These are phyloP conservation scores for Meyerozyma guilliermondii DNA, from an alignment of 1,139 yeast species.

Conservation along the genomic window DNA sequence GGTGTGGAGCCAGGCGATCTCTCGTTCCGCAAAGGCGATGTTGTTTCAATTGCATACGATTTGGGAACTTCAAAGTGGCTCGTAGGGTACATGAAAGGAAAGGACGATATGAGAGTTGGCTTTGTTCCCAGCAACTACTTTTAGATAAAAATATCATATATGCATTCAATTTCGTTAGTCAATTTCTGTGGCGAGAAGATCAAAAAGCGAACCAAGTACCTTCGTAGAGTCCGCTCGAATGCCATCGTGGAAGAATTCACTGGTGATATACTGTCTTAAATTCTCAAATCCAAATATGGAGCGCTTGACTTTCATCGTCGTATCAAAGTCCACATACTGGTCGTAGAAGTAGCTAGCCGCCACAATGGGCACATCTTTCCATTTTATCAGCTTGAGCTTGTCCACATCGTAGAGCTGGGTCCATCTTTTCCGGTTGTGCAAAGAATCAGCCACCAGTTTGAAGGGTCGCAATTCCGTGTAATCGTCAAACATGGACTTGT, in stretches of 20 bases:
- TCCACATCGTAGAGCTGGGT: slow-evolving; percentile 33
- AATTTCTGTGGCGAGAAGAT: slow-evolving; percentile 37
- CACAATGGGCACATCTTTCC: slow-evolving; percentile 42
- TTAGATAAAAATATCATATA: background rate
- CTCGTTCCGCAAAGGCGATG: slow-evolving; percentile 32
- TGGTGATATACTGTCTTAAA: slow-evolving; percentile 40
- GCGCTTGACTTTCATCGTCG: slow-evolving; percentile 30
- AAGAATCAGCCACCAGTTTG: slow-evolving; percentile 33
- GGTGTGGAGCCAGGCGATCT: slow-evolving; percentile 39
- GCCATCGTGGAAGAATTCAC: slow-evolving; percentile 52
- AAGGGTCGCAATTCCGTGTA: slow-evolving; percentile 38
- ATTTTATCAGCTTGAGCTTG: slow-evolving; percentile 21
- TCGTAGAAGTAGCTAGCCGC: slow-evolving; percentile 49
- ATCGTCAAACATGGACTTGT: slow-evolving; percentile 45
- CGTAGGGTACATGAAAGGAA: slow-evolving; percentile 20
- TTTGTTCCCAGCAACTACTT: slow-evolving; percentile 37
- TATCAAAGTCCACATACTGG: slow-evolving; percentile 49
- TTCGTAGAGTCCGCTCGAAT: slow-evolving; percentile 36
- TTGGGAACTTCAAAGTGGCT: slow-evolving; percentile 26
- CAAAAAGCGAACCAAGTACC: slow-evolving; percentile 37
- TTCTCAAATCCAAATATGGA: slow-evolving; percentile 28
- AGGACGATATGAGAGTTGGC: slow-evolving; percentile 26
- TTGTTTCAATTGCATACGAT: slow-evolving; percentile 29
- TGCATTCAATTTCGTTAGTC: slow-evolving; percentile 33
- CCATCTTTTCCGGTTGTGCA: slow-evolving; percentile 42